A percentile compares a stretch with the other conserved stretches of the same genome.
Evolutionary conservation across 2,329 filamentous ascomycete species (phyloP).

Genomic region (Venturia nashicola): DNA sequence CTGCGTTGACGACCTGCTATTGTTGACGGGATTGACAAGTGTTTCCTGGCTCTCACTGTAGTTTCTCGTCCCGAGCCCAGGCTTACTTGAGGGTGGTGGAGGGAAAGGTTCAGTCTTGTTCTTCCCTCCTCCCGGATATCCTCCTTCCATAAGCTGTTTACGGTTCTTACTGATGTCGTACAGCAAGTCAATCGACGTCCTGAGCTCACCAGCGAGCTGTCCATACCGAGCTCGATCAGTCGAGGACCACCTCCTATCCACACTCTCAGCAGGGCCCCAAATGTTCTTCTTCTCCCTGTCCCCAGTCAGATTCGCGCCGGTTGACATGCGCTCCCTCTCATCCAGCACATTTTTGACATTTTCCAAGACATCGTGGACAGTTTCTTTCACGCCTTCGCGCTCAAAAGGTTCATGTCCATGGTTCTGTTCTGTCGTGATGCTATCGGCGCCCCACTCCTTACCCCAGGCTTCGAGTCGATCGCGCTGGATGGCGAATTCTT

Average conservation of each 20-base stretch:
- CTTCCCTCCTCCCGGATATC: slow-evolving; percentile 17
- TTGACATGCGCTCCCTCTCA: slow-evolving; percentile 61
- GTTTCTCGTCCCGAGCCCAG: background rate
- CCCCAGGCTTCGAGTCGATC: slow-evolving; percentile 71
- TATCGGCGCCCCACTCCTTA: slow-evolving; percentile 66
- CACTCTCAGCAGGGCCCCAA: slow-evolving; percentile 22
- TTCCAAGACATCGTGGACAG: slow-evolving; percentile 65
- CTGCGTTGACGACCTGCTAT: slow-evolving; percentile 19
- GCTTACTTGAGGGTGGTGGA: background rate
- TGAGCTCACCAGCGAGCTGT: slow-evolving; percentile 62
- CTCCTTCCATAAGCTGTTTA: slow-evolving; percentile 27
- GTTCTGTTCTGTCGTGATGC: slow-evolving; percentile 43
- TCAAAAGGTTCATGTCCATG: slow-evolving; percentile 62
- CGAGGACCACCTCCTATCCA: slow-evolving; percentile 38
- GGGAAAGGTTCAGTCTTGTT: background rate
- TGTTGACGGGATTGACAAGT: slow-evolving; percentile 24
- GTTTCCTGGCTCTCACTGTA: slow-evolving; percentile 24
- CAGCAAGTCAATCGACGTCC: slow-evolving; percentile 65
- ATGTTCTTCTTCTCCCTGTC: slow-evolving; percentile 15
- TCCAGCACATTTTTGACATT: slow-evolving; percentile 71
- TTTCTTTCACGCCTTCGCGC: slow-evolving; percentile 58
- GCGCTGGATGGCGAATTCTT: slow-evolving; percentile 69
- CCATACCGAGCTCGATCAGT: slow-evolving; percentile 65
- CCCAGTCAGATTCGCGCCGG: slow-evolving; percentile 14
- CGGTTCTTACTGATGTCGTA: slow-evolving; percentile 63